Percentiles rank a stretch among this genome's conserved stretches.
These are phyloP conservation scores for Ganoderma lingzhi DNA, from an alignment of 1,284 basidiomycete genomes.

Conservation along the genomic window DNA sequence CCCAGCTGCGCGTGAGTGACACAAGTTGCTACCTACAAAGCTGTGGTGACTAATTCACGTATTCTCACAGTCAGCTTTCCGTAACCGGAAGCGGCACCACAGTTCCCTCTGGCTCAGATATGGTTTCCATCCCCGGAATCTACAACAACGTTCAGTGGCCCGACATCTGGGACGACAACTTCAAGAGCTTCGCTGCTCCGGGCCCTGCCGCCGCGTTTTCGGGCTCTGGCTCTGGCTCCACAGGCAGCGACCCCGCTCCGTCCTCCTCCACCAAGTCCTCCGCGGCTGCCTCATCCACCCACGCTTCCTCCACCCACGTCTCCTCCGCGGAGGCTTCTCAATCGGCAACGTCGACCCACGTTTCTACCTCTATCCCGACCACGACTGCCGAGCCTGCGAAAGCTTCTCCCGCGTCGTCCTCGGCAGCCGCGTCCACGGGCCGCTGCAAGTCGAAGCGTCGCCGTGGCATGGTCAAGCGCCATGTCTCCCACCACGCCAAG, in stretches of 20 bases:
- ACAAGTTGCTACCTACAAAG: conserved; percentile 11
- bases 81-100: conserved; percentile 44
- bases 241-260: conserved; percentile 17
- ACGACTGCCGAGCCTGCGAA: conserved; percentile 20
- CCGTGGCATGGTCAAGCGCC: conserved; percentile 36
- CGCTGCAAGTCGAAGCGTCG: conserved; percentile 33
- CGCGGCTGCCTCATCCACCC: conserved; percentile 16
- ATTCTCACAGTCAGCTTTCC: conserved; percentile 43
- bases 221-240: conserved; percentile 27
- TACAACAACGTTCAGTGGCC: conserved; percentile 38
- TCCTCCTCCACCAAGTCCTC: conserved; percentile 25
- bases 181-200: conserved; percentile 40
- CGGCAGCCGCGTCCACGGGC: conserved; percentile 33
- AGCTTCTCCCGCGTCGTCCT: conserved; percentile 26
- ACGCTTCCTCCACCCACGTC: conserved; percentile 20
- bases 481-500: conserved; percentile 36
- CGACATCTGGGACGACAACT: conserved; percentile 41
- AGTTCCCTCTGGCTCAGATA: conserved; percentile 37
- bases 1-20: conserved; percentile 43
- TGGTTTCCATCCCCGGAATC: conserved; percentile 39
- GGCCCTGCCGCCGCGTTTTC: conserved; percentile 39
- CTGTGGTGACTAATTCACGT: conserved; percentile 21
- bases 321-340: conserved; percentile 27
- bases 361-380: conserved; percentile 20
- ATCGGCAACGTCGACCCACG: conserved; percentile 22